phyloP scores from a whole-genome alignment of 78 protist genomes.

The Blattamonas nauphoetae region DNA sequence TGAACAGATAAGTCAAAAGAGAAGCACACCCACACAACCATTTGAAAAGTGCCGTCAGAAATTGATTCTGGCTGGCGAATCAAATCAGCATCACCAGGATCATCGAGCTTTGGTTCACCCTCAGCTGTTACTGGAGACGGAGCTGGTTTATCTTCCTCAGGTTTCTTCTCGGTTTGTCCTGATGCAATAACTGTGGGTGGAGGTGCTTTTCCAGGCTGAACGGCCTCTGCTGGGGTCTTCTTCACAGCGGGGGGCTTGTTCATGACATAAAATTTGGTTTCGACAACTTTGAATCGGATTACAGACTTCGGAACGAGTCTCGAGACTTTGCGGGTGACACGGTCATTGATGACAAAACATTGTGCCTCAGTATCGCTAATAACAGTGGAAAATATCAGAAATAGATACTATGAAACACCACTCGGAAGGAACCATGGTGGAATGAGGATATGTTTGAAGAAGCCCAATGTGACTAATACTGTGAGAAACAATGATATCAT shows the following conservation, averaged over 20 bases:
- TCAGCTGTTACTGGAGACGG: no score
- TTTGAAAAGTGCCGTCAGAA: no score
- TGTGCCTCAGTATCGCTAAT: neutral
- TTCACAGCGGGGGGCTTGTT: neutral
- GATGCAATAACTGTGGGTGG: neutral
- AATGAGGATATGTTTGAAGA: neutral
- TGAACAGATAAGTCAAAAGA: no score
- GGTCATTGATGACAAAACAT: neutral
- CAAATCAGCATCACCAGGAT: no score
- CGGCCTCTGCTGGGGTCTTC: no score
- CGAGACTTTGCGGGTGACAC: neutral
- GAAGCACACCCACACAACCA: no score
- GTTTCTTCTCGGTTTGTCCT: neutral
- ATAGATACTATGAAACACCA: neutral
- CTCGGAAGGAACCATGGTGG: neutral
- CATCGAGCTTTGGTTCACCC: no score
- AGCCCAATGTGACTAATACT: neutral
- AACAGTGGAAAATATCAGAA: neutral
- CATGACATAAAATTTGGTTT: neutral
- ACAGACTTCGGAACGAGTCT: neutral
- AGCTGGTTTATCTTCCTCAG: neutral
- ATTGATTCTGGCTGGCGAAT: no score
- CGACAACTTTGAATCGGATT: neutral
- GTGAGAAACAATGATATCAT: conserved; percentile 18
- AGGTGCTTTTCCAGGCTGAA: neutral